Evolutionary conservation across 2,329 filamentous ascomycete genomes (phyloP).

Genomic region (Ophiocordyceps polyrhachis-furcata): DNA sequence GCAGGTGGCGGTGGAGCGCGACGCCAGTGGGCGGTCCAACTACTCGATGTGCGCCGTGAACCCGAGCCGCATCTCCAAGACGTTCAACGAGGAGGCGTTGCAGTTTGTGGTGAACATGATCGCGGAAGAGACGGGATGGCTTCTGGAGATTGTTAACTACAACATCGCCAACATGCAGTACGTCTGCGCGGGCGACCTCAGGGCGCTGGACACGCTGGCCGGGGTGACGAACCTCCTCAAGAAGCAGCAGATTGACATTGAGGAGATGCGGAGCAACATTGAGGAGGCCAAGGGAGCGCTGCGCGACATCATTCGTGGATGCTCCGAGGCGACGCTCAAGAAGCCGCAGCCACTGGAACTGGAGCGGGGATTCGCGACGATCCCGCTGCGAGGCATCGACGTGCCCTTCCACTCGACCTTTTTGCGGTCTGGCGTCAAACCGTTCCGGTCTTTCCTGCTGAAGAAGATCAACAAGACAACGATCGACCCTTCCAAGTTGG

Average conservation of each 20-base stretch:
- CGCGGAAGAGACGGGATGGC: slow-evolving; percentile 81
- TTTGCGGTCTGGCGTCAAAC: slow-evolving; percentile 93
- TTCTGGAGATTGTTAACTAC: slow-evolving; percentile 98
- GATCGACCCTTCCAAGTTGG: slow-evolving; percentile 88
- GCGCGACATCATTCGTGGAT: slow-evolving; percentile 76
- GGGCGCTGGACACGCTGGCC: slow-evolving; percentile 51
- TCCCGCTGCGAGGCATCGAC: slow-evolving; percentile 91
- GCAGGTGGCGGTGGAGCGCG: slow-evolving; percentile 97
- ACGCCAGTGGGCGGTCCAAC: slow-evolving; percentile 81
- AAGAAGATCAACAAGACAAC: slow-evolving; percentile 99
- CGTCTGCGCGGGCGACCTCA: slow-evolving; percentile 51
- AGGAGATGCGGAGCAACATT: slow-evolving; percentile 72
- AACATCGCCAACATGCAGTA: slow-evolving; percentile 63
- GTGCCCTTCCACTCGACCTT: slow-evolving; percentile 99
- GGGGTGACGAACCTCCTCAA: slow-evolving; percentile 92
- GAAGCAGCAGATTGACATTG: slow-evolving; percentile 92
- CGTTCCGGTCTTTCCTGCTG: slow-evolving; percentile 91
- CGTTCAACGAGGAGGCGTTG: slow-evolving; percentile 92
- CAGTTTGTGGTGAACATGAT: slow-evolving; percentile 96
- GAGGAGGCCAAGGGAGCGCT: slow-evolving; percentile 86
- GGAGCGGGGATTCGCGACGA: slow-evolving; percentile 89
- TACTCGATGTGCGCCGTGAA: slow-evolving; percentile 99
- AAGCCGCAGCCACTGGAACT: slow-evolving; percentile 82
- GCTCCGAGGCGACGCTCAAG: slow-evolving; percentile 66
- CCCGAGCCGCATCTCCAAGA: slow-evolving; percentile 93